Evolutionary conservation across 2,329 filamentous ascomycete species (phyloP).

Genomic region (Apiospora pterosperma): DNA sequence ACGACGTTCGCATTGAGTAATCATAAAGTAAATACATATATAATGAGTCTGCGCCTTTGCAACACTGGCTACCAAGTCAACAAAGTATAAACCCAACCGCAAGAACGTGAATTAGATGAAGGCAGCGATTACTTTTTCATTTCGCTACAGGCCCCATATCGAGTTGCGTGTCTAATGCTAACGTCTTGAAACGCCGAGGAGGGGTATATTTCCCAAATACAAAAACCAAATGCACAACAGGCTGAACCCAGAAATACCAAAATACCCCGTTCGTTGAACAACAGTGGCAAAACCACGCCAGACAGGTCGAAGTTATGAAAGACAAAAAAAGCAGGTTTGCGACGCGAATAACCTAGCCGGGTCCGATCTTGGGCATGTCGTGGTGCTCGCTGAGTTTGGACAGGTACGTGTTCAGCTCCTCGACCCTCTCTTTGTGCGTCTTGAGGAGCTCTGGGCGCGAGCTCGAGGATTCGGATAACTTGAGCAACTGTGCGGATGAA

Average conservation of each 20-base stretch:
- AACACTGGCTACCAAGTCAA: no score
- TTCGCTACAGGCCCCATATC: background rate
- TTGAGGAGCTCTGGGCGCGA: constrained; percentile 76
- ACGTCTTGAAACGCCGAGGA: background rate
- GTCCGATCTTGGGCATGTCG: constrained; percentile 78
- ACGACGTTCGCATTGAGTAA: background rate
- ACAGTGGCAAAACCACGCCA: background rate
- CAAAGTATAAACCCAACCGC: background rate
- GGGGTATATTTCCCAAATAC: background rate
- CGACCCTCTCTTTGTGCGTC: constrained; percentile 94
- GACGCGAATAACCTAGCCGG: constrained; percentile 38
- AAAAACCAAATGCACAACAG: background rate
- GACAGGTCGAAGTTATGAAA: constrained; percentile 1
- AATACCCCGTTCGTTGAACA: background rate
- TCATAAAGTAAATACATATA: background rate
- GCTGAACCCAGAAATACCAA: background rate
- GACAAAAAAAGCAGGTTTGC: background rate
- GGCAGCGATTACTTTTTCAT: background rate
- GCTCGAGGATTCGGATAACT: constrained; percentile 61
- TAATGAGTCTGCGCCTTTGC: no score
- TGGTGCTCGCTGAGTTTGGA: constrained; percentile 94
- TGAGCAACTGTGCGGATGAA: constrained; percentile 62
- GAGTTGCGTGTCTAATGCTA: background rate
- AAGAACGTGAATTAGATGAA: background rate
- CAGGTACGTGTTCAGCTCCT: constrained; percentile 91